Percentiles rank a stretch among this genome's conserved stretches.
Conservation (phyloP, 1,284 basidiomycete species). For the Naganishia sp. region DNA sequence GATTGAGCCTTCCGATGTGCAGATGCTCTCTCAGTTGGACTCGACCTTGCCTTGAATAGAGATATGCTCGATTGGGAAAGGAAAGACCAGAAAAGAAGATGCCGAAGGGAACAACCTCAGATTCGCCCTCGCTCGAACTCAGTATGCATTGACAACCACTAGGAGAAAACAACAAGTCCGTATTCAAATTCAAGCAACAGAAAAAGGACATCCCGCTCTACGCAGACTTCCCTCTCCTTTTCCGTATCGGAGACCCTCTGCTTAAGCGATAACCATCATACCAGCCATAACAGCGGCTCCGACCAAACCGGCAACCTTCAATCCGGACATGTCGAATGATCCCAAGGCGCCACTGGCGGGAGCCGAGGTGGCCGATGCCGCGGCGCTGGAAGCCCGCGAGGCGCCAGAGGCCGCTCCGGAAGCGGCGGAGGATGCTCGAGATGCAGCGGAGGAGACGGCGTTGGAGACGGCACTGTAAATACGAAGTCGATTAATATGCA, state of each 20-base stretch:
- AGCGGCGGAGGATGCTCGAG: slow-evolving; percentile 23
- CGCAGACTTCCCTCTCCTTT: not conserved
- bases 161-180: slow-evolving; percentile 2
- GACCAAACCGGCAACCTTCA: slow-evolving; percentile 27
- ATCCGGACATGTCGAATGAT: not conserved
- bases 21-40: too few relatives aligned
- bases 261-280: slow-evolving; percentile 28
- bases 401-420: slow-evolving; percentile 16
- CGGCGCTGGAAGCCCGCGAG: slow-evolving; percentile 23
- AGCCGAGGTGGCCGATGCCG: slow-evolving; percentile 27
- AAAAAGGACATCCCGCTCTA: not conserved
- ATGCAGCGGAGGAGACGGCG: slow-evolving; percentile 21
- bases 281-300: slow-evolving; percentile 28
- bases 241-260: not conserved
- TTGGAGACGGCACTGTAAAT: not conserved
- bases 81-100: not conserved
- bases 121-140: not conserved
- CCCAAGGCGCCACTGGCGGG: slow-evolving; percentile 13
- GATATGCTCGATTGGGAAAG: too few relatives aligned
- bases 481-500: too few relatives aligned
- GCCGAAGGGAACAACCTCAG: not conserved
- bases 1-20: too few relatives aligned
- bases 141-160: slow-evolving; percentile 1
- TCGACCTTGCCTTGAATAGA: too few relatives aligned
- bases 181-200: not conserved